phyloP scores from a whole-genome alignment of 2,329 filamentous ascomycete genomes.

The Tolypocladium guangdongense region DNA sequence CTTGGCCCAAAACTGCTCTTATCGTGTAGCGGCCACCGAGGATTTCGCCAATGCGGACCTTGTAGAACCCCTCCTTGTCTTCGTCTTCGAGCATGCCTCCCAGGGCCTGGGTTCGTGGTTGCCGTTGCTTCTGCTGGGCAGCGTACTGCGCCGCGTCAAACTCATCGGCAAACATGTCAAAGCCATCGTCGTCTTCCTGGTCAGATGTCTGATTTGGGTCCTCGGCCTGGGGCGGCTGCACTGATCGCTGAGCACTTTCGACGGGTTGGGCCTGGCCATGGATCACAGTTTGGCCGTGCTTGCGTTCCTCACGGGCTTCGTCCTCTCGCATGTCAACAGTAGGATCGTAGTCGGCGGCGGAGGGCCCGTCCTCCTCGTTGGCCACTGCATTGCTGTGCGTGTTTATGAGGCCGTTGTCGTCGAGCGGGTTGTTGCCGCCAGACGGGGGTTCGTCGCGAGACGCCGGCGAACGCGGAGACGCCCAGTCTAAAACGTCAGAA shows the following conservation, averaged over 20 bases:
- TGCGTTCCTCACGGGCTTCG: slow-evolving; percentile 55
- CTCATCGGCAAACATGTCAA: slow-evolving; percentile 86
- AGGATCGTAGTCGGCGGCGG: slow-evolving; percentile 89
- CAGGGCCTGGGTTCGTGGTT: slow-evolving; percentile 51
- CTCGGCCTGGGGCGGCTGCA: slow-evolving; percentile 17
- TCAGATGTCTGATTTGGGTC: slow-evolving; percentile 17
- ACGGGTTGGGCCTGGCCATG: slow-evolving; percentile 30
- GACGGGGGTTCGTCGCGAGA: slow-evolving; percentile 44
- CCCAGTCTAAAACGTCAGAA: slow-evolving; percentile 21
- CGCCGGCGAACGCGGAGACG: slow-evolving; percentile 31
- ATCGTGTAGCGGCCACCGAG: slow-evolving; percentile 85
- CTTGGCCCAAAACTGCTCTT: slow-evolving; percentile 76
- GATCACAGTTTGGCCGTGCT: slow-evolving; percentile 43
- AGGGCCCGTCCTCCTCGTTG: slow-evolving; percentile 58
- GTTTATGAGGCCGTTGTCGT: slow-evolving; percentile 59
- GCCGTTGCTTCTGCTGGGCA: slow-evolving; percentile 33
- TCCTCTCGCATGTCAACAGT: slow-evolving; percentile 84
- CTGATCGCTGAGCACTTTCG: slow-evolving; percentile 6
- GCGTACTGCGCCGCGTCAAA: slow-evolving; percentile 58
- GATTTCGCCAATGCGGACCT: slow-evolving; percentile 83
- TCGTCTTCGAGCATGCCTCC: slow-evolving; percentile 83
- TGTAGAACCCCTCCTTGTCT: slow-evolving; percentile 93
- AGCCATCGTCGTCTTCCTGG: slow-evolving; percentile 58
- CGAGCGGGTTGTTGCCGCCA: slow-evolving; percentile 49
- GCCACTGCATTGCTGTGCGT: slow-evolving; percentile 32